Conservation (phyloP, 345 rosid species). For the Ceriops decandra region DNA sequence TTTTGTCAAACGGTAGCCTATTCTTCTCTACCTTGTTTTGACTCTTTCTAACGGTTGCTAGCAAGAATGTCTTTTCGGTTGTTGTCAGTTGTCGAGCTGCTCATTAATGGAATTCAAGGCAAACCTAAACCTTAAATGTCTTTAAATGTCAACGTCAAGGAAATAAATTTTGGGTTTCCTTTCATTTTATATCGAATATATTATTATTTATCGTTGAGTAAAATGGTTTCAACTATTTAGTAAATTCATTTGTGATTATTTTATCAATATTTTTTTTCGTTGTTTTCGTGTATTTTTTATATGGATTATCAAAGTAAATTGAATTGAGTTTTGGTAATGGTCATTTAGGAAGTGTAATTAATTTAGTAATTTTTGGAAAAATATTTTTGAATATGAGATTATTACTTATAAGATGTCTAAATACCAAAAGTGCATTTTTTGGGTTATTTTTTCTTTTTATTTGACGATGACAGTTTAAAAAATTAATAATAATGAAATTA, state of each 20-base stretch:
- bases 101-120: slow-evolving; percentile 14
- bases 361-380: no score
- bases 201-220: slow-evolving; percentile 10
- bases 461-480: no score
- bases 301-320: not conserved
- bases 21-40: slow-evolving; percentile 8
- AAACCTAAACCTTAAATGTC: slow-evolving; percentile 7
- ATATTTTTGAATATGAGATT: no score
- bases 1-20: not conserved
- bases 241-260: not conserved
- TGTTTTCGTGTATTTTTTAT: not conserved
- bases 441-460: no score
- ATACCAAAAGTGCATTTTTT: no score
- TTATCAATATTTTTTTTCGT: not conserved
- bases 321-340: no score
- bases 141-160: slow-evolving; percentile 24
- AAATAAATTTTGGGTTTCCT: slow-evolving; percentile 12
- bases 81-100: slow-evolving; percentile 3
- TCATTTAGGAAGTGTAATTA: no score
- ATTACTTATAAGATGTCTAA: no score
- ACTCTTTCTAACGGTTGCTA: not conserved
- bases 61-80: not conserved
- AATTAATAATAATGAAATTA: no score
- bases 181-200: slow-evolving; percentile 13
- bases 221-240: slow-evolving; percentile 1